Conservation (phyloP, 176 grass and related monocot genomes). For the Aegilops speltoides region DNA sequence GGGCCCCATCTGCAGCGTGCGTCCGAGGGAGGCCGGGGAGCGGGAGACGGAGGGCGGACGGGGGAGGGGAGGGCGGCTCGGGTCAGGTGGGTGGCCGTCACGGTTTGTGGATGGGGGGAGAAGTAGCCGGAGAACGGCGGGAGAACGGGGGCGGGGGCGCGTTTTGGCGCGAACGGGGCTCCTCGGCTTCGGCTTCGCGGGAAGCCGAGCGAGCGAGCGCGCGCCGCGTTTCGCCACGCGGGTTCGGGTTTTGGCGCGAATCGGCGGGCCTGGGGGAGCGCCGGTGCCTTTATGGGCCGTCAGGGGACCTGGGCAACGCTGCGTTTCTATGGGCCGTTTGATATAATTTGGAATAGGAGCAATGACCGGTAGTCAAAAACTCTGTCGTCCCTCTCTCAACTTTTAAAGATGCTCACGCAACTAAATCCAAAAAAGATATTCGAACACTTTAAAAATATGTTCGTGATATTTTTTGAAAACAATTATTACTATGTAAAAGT, state of each 20-base stretch:
- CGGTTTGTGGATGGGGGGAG: background rate
- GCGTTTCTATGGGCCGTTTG: no score
- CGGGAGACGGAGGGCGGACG: no score
- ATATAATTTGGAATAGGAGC: no score
- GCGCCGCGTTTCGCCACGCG: background rate
- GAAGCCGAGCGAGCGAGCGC: background rate
- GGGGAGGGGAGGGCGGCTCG: background rate
- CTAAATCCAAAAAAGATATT: no score
- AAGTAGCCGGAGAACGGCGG: constrained; percentile 28
- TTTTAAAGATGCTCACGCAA: no score
- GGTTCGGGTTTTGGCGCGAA: constrained; percentile 9
- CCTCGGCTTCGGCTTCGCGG: constrained; percentile 26
- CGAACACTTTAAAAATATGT: no score
- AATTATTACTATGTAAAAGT: no score
- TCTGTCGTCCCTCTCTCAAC: no score
- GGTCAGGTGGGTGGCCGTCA: background rate
- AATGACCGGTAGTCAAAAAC: no score
- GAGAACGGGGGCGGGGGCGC: background rate
- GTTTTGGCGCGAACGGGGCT: constrained; percentile 37
- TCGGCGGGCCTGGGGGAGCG: background rate
- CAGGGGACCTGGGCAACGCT: no score
- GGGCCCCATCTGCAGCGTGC: constrained; percentile 23
- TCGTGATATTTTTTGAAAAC: no score
- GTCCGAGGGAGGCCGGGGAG: background rate
- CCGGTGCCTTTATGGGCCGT: background rate